Evolutionary conservation across 2,329 filamentous ascomycete genomes (phyloP), one percentile per base, ranked within the genome.

Genomic region (Dactylellina haptotyla): DNA sequence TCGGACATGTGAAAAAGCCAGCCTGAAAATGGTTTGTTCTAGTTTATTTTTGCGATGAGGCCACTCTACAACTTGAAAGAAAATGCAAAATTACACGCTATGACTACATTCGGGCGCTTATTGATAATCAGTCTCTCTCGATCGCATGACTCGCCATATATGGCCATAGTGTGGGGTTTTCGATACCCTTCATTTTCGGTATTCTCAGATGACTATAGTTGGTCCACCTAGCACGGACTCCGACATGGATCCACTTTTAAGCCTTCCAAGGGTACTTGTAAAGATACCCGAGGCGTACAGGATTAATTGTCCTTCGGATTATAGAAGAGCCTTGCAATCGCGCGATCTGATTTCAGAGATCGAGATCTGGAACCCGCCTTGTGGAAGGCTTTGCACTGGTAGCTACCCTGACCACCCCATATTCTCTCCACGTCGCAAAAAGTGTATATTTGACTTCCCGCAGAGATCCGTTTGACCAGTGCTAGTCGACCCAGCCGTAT

Each of bases 211-310:
- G 48, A 43, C 46, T 23, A 23, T n/a, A n/a, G n/a, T 41, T 23
- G 41, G 9, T n/a, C 16, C 16, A 58, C 41, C 39, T 43, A 51
- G 16, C 30, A 28, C 12, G 23, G 39, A 45, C 25, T 18, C 18
- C 26, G 3, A 56, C 20, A 25, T 39, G 18, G 32, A 32, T 18
- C 63, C 54, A 46, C 45, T 59, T 37, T 37, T 48, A 18, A 14
- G 41, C 23, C 20, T n/a, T 45, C 10, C 41, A 8, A 20, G 18
- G 10, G 10, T 18, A 18, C 10, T 39, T 16, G 34, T 16, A 45
- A 46, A 18, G 63, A 67, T 67, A 59, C 63, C 63, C 63, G 63
- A 67, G 53, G 53, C 63, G 63, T 67, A 54, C 57, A 48, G 20
- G 28, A 53, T 43, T n/a, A 54, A 34, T 18, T 59, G 25, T 50